These are phyloP conservation scores for Phytophthora syringae DNA, from an alignment of 352 stramenopile genomes.

Conservation along the genomic window DNA sequence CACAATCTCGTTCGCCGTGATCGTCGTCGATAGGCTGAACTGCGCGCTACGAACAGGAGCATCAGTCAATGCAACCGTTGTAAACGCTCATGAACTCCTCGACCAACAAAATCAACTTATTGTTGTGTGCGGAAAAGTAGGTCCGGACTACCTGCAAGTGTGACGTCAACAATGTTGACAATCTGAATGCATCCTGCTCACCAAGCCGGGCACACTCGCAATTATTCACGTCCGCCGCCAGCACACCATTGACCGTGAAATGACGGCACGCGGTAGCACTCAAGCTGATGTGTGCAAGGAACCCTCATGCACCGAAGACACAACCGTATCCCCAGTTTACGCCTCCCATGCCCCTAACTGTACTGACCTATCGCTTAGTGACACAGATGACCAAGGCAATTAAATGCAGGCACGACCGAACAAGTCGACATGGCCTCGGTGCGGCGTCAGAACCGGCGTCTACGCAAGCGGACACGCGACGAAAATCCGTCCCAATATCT, in stretches of 20 bases:
- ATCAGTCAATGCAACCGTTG: background rate
- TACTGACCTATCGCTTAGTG: background rate
- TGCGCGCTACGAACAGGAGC: background rate
- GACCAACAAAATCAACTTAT: background rate
- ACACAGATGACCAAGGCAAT: slow-evolving; percentile 10
- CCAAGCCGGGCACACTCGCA: slow-evolving; percentile 1
- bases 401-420: background rate
- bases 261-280: background rate
- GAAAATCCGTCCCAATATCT: background rate
- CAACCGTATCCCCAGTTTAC: no score
- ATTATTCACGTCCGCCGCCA: background rate
- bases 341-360: slow-evolving; percentile 1
- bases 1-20: background rate
- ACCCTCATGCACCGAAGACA: no score
- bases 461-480: background rate
- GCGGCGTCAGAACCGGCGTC: background rate
- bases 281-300: slow-evolving; percentile 1
- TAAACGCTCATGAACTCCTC: background rate
- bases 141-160: slow-evolving; percentile 2
- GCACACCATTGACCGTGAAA: slow-evolving; percentile 4
- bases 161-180: slow-evolving; percentile 6
- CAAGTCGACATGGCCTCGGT: background rate
- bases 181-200: no score
- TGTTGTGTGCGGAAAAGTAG: background rate
- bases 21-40: background rate